Evolutionary conservation across 495 filamentous ascomycete genomes (phyloP), one percentile per base, ranked within the genome.

Genomic region (Monascus purpureus): DNA sequence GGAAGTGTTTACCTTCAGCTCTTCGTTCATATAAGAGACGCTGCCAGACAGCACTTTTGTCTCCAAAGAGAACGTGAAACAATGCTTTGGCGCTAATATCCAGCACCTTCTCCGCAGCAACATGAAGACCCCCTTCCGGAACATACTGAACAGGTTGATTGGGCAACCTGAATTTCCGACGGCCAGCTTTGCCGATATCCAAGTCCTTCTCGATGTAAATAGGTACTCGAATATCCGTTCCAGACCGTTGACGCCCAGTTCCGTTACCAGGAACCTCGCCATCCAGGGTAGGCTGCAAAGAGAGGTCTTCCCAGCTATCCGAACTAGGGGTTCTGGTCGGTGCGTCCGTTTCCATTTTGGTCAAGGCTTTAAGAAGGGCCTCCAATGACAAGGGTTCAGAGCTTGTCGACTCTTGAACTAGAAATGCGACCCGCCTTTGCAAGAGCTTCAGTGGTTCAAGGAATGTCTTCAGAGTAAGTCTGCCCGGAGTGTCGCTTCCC

Each of bases 51-150:
- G 83, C 78, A 57, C 81, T 88, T 53, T 82, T 92, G 50, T 97
- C 90, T 17, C 90, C 90, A 45, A 95, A 96, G 33, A 97, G 68
- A 7, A 95, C 79, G 46, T 96, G 90, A 54, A 95, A 96, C 19
- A 94, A 68, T 1, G 86, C 84, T 52, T 96, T 95, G 11, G 90
- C 73, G 39, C 80, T 88, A 31, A 96, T 68, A 36, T 90, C 78
- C 42, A 92, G 87, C 27, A 79, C 64, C 37, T 78, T 74, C 49
- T 93, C 83, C 2, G 80, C 68, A 16, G 65, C 59, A 5, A 77
- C 57, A 35, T 67, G 63, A 33, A 80, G 73, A 67, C 93, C 84
- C 19, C 75, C 82, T 32, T 76, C 68, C 0, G 90, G 90, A 28
- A 80, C 75, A 55, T 86, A 93, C 25, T 78, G 55, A 1, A 96